Evolutionary conservation across 352 stramenopile species (phyloP).

Genomic region (Pythium guiyangense): DNA sequence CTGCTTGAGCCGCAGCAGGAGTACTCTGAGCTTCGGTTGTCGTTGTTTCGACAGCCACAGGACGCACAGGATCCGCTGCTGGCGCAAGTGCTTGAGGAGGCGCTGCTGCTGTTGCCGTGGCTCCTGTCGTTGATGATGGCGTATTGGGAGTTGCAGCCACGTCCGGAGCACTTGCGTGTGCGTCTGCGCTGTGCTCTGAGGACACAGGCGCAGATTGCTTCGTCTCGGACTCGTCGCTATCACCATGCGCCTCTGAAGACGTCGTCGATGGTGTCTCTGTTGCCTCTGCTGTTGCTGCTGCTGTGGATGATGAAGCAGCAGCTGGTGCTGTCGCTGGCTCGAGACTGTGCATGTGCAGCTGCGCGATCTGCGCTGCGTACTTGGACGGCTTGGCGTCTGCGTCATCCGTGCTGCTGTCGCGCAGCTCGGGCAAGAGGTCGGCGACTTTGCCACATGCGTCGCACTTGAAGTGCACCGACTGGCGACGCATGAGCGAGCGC

Average conservation of each 20-base stretch:
- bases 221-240: neutral
- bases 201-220: neutral
- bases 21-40: no score
- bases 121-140: neutral
- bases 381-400: slow-evolving; percentile 38
- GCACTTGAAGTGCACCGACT: slow-evolving; percentile 78
- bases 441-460: slow-evolving; percentile 63
- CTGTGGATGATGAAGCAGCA: no score
- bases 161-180: neutral
- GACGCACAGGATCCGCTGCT: no score
- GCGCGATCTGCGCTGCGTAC: slow-evolving; percentile 75
- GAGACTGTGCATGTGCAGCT: slow-evolving; percentile 76
- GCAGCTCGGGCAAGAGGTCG: slow-evolving; percentile 63
- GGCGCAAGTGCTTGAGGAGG: neutral
- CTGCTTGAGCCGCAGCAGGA: no score
- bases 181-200: no score
- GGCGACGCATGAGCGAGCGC: neutral
- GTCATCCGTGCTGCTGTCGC: slow-evolving; percentile 16
- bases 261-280: neutral
- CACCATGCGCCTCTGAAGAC: neutral
- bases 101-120: neutral
- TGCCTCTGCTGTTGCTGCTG: slow-evolving; percentile 3
- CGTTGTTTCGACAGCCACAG: no score
- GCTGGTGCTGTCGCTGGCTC: slow-evolving; percentile 20
- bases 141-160: neutral